Percentiles rank a stretch among this genome's conserved stretches.
These are phyloP conservation scores for Aureobasidium leucospermi DNA, from an alignment of 2,329 filamentous ascomycete species.

Conservation along the genomic window DNA sequence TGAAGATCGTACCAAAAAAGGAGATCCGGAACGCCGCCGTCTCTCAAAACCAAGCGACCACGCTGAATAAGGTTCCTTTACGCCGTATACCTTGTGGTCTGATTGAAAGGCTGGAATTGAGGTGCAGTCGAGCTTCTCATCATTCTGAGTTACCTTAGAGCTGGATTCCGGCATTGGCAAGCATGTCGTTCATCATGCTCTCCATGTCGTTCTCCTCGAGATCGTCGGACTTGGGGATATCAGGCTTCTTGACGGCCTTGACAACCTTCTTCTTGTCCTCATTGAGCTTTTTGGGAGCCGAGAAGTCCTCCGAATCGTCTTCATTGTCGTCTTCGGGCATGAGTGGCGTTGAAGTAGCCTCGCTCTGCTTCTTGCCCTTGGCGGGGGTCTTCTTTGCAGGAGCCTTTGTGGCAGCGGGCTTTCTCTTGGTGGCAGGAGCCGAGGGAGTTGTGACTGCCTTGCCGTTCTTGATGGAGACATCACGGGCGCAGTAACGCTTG, in stretches of 20 bases:
- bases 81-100: not conserved
- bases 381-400: not conserved
- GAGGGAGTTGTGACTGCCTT: not conserved
- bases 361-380: not conserved
- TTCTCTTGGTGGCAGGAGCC: not conserved
- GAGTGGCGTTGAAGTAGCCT: not conserved
- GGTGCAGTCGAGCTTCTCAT: not conserved
- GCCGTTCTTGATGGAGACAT: not conserved
- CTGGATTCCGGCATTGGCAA: not conserved
- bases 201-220: too few species aligned
- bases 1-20: constrained; percentile 3
- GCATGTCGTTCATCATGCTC: not conserved
- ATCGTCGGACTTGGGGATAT: too few species aligned
- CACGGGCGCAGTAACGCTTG: constrained; percentile 1
- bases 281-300: not conserved
- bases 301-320: not conserved
- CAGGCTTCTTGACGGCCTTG: too few species aligned
- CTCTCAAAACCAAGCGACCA: not conserved
- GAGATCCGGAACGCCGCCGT: not conserved
- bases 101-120: not conserved
- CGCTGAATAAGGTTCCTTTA: not conserved
- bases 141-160: too few species aligned
- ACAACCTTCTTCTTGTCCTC: not conserved
- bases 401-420: not conserved
- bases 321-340: not conserved